phyloP scores from a whole-genome alignment of 2,329 filamentous ascomycete genomes.

The Trichophyton mentagrophytes region DNA sequence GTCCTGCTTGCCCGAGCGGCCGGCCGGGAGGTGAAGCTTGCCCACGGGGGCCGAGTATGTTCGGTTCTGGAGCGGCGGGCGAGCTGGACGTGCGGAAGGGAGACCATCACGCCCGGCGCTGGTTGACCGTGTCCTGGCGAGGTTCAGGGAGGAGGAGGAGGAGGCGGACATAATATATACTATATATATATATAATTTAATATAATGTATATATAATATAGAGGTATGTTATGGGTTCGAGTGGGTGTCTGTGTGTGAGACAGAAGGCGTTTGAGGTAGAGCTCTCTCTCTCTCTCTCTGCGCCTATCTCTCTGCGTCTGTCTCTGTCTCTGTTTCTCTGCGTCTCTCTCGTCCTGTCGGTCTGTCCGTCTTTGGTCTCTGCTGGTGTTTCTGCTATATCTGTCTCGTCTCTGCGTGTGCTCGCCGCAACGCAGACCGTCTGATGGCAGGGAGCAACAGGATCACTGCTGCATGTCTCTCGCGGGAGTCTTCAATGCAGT shows the following conservation, averaged over 20 bases:
- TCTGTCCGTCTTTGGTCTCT: no score
- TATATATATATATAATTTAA: not conserved
- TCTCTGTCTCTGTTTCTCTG: not conserved
- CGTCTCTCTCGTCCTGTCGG: not conserved
- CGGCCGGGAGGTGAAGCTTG: conserved; percentile 7
- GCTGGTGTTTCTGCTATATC: no score
- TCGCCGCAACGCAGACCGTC: no score
- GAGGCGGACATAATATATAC: conserved; percentile 5
- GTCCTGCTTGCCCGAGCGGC: not conserved
- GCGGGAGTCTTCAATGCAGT: no score
- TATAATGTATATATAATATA: no score
- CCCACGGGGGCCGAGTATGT: conserved; percentile 26
- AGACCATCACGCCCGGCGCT: conserved; percentile 22
- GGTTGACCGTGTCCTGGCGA: conserved; percentile 21
- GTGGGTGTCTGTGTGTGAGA: not conserved
- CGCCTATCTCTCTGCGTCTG: not conserved
- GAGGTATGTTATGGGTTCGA: not conserved
- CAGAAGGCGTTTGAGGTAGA: not conserved
- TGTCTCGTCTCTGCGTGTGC: no score
- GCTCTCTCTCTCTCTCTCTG: not conserved
- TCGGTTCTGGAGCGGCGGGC: conserved; percentile 23
- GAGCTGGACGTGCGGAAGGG: conserved; percentile 15
- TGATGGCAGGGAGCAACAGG: no score
- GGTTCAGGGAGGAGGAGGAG: conserved; percentile 14
- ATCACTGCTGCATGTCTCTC: no score